These are phyloP conservation scores for Aureobasidium vineae DNA, from an alignment of 2,329 filamentous ascomycete species.

Conservation along the genomic window DNA sequence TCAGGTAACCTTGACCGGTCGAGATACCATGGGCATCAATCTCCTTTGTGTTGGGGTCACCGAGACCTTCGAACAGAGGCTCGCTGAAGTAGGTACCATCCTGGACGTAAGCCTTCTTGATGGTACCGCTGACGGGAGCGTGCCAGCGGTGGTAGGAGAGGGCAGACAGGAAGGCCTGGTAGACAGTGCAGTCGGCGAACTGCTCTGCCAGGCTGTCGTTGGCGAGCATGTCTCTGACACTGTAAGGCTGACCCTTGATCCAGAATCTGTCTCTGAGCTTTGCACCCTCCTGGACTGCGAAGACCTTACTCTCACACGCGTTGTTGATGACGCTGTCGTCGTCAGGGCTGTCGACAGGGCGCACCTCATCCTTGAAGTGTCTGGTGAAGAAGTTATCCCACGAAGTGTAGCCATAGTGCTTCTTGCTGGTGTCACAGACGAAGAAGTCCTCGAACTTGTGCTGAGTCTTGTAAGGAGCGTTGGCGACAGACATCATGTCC, in stretches of 20 bases:
- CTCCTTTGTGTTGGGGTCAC: constrained; percentile 38
- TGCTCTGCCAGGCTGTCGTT: constrained; percentile 53
- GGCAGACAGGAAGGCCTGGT: constrained; percentile 67
- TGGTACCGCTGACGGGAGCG: constrained; percentile 61
- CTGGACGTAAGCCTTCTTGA: constrained; percentile 57
- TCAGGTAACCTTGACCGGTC: constrained; percentile 61
- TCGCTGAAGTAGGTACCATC: constrained; percentile 69
- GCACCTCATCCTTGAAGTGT: constrained; percentile 53
- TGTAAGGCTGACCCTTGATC: constrained; percentile 68
- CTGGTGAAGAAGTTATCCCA: constrained; percentile 73
- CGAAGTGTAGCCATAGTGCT: constrained; percentile 61
- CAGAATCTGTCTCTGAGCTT: constrained; percentile 63
- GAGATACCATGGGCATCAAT: constrained; percentile 49
- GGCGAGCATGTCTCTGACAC: constrained; percentile 48
- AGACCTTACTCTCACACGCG: constrained; percentile 63
- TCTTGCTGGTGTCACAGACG: constrained; percentile 55
- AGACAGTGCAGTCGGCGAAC: constrained; percentile 64
- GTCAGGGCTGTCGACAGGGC: constrained; percentile 58
- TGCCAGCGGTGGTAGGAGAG: constrained; percentile 73
- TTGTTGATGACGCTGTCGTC: constrained; percentile 59
- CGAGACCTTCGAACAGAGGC: constrained; percentile 52
- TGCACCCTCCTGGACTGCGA: constrained; percentile 52
- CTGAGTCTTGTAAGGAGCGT: constrained; percentile 33
- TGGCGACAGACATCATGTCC: constrained; percentile 40
- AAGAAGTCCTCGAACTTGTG: constrained; percentile 55